A percentile compares a stretch with the other conserved stretches of the same genome.
These are phyloP conservation scores for Primulina huaijiensis DNA, from an alignment of 257 asterid genomes.

Conservation along the genomic window DNA sequence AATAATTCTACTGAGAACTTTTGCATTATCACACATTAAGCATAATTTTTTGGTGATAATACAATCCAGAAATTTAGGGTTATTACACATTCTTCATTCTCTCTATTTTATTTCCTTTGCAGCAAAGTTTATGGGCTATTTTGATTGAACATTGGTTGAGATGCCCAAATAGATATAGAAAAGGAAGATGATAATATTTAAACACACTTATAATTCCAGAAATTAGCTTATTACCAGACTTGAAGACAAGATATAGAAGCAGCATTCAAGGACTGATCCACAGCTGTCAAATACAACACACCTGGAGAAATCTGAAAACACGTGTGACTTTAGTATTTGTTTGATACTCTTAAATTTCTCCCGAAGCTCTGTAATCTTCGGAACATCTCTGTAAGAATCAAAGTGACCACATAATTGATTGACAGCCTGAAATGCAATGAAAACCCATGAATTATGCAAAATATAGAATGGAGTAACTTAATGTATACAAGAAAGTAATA, in stretches of 20 bases:
- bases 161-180: not conserved
- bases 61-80: not conserved
- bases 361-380: slow-evolving; percentile 87
- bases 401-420: slow-evolving; percentile 94
- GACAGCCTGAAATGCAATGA: slow-evolving; percentile 72
- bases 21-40: not conserved
- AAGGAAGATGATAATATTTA: not conserved
- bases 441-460: slow-evolving; percentile 24
- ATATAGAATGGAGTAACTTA: slow-evolving; percentile 25
- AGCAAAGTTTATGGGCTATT: not conserved
- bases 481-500: not conserved
- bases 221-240: slow-evolving; percentile 8
- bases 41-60: not conserved
- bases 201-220: not conserved
- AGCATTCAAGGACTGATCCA: slow-evolving; percentile 16
- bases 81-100: not conserved
- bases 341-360: slow-evolving; percentile 93
- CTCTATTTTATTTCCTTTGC: not conserved
- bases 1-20: not conserved
- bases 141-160: no score
- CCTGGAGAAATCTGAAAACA: slow-evolving; percentile 97
- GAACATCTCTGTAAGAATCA: slow-evolving; percentile 92
- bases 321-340: slow-evolving; percentile 88
- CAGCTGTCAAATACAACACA: slow-evolving; percentile 30
- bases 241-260: slow-evolving; percentile 4